Evolutionary conservation across 352 stramenopile genomes (phyloP).

Genomic region (Globisporangium perplexum): DNA sequence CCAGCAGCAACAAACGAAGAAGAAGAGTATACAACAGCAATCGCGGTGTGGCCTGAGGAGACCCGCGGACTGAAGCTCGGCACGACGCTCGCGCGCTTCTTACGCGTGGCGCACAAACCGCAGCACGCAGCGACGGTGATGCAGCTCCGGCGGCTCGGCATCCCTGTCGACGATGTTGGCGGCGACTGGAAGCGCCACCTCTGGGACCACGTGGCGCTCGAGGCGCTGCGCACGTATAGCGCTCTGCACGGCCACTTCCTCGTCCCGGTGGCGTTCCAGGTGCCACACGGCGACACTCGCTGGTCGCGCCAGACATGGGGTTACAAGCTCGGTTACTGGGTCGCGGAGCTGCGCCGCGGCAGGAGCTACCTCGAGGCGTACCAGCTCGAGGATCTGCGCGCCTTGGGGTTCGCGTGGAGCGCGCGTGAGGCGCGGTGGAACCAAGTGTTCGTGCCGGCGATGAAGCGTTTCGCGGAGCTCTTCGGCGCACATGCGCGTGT

Average conservation of each 20-base stretch:
- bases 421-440: slow-evolving; percentile 29
- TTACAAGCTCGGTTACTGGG: slow-evolving; percentile 39
- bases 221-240: slow-evolving; percentile 20
- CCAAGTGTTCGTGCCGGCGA: slow-evolving; percentile 27
- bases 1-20: no score
- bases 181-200: slow-evolving; percentile 26
- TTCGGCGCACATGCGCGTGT: slow-evolving; percentile 18
- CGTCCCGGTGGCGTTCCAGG: slow-evolving; percentile 26
- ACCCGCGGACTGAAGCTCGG: slow-evolving; percentile 33
- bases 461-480: slow-evolving; percentile 26
- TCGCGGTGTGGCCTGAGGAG: slow-evolving; percentile 17
- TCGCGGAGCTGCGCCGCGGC: slow-evolving; percentile 25
- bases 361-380: slow-evolving; percentile 21
- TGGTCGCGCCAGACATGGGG: slow-evolving; percentile 32
- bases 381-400: slow-evolving; percentile 26
- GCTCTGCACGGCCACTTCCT: slow-evolving; percentile 24
- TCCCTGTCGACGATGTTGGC: slow-evolving; percentile 9
- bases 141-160: slow-evolving; percentile 16
- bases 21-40: no score
- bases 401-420: slow-evolving; percentile 31
- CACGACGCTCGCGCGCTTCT: slow-evolving; percentile 33
- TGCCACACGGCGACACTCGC: slow-evolving; percentile 14
- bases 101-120: slow-evolving; percentile 26
- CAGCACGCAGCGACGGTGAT: slow-evolving; percentile 13
- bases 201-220: slow-evolving; percentile 26